phyloP scores from a whole-genome alignment of 148 eudicot species.

The Simmondsia chinensis region DNA sequence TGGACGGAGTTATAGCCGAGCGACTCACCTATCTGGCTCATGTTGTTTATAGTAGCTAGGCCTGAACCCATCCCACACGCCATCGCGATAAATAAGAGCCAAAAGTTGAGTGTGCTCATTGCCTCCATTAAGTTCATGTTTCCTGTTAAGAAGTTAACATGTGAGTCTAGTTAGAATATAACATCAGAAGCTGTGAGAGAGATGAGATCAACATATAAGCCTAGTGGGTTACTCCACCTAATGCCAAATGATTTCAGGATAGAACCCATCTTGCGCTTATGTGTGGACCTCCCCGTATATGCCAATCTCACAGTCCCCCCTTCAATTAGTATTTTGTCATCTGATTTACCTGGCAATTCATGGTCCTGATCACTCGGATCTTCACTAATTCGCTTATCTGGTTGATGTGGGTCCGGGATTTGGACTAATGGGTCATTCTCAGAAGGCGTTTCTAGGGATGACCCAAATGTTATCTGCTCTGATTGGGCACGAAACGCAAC shows the following conservation, averaged over 20 bases:
- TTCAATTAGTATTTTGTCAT: too few species aligned
- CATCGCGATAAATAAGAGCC: conserved; percentile 80
- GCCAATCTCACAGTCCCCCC: too few species aligned
- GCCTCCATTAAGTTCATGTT: conserved; percentile 52
- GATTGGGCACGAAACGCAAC: conserved; percentile 46
- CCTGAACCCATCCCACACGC: conserved; percentile 93
- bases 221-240: too few species aligned
- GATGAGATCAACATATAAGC: too few species aligned
- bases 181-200: too few species aligned
- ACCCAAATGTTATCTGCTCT: conserved; percentile 33
- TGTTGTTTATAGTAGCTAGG: conserved; percentile 76
- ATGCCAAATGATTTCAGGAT: too few species aligned
- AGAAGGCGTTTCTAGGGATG: conserved; percentile 1
- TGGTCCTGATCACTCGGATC: conserved; percentile 10
- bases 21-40: conserved; percentile 85
- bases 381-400: conserved; percentile 8
- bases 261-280: too few species aligned
- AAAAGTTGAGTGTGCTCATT: conserved; percentile 51
- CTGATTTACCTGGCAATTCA: conserved; percentile 12
- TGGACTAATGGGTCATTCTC: conserved; percentile 21
- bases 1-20: conserved; percentile 44
- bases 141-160: neutral
- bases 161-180: too few species aligned
- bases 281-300: too few species aligned
- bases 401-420: conserved; percentile 4